A percentile compares a stretch with the other conserved stretches of the same genome.
These are phyloP conservation scores for Paraphoma chrysanthemicola DNA, from an alignment of 2,329 filamentous ascomycete species.

Conservation along the genomic window DNA sequence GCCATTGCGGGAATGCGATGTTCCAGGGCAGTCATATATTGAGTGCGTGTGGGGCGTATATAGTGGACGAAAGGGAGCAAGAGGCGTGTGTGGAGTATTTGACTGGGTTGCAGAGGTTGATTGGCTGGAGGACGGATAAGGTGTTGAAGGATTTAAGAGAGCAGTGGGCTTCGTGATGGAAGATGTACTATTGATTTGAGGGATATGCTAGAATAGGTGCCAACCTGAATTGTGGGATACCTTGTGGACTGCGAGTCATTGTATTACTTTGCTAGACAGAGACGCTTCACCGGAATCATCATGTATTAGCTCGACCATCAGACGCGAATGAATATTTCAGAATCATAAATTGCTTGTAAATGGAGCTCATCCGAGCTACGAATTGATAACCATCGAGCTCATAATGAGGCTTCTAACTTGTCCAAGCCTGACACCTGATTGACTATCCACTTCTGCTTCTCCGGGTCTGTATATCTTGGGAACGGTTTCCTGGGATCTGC, in stretches of 20 bases:
- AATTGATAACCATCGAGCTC: background rate
- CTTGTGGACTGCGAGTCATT: too few relatives aligned
- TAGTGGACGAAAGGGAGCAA: conserved; percentile 32
- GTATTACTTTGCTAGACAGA: too few relatives aligned
- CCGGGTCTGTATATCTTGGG: conserved; percentile 55
- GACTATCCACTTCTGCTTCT: conserved; percentile 57
- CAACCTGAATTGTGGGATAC: too few relatives aligned
- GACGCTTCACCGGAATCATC: too few relatives aligned
- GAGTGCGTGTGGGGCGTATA: conserved; percentile 37
- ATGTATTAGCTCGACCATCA: too few relatives aligned
- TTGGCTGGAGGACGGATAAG: conserved; percentile 38
- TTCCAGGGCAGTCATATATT: conserved; percentile 41
- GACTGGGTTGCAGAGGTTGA: conserved; percentile 23
- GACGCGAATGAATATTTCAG: too few relatives aligned
- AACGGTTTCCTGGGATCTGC: conserved; percentile 63
- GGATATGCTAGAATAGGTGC: too few relatives aligned
- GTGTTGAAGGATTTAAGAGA: conserved; percentile 30
- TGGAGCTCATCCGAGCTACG: too few relatives aligned
- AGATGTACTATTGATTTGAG: background rate
- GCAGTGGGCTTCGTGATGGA: conserved; percentile 23
- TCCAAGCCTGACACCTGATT: conserved; percentile 43
- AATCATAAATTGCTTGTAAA: too few relatives aligned
- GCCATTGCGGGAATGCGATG: conserved; percentile 37
- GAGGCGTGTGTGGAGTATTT: conserved; percentile 38
- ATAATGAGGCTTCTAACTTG: conserved; percentile 36